Base-by-base conservation (phyloP, 2,329 filamentous ascomycete species). In the Zymoseptoria ardabiliae region DNA sequence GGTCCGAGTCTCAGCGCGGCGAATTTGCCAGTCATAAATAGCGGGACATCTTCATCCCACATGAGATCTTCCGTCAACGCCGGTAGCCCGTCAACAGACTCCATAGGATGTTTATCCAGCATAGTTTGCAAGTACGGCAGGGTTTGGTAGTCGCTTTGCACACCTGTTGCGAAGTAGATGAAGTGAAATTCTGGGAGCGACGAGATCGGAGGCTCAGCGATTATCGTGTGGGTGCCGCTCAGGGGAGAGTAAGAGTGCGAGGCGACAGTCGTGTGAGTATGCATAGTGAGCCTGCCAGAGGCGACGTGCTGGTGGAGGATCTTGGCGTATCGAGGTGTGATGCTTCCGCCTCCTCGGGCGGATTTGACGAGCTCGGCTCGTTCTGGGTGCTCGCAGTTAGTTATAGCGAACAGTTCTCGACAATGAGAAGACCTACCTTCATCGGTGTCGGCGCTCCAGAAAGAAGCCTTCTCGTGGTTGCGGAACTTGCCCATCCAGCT, bases 401-500 rank as follows among this genome's bases (percentile, higher is more conserved):
- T 49, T 45, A 45, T 4, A 21, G 50, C 5, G 35, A 20, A 13
- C 28, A 10, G 23, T 2, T 11, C 2, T 30, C 20, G 10, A 10
- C 2, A 1, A 8, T 41, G 17, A 10, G 20, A 5, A 13, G 20
- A 58, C 67, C 59, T 66, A 77, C 78, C 77, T 67, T 85, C 81
- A 61, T 90, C 86, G 5, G 82, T 83, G 65, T 91, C 88, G 3
- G 88, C 87, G 6, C 83, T 84, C 87, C 88, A 92, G 72, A 92
- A 94, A 0, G 81, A 80, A 0, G 89, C 86, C 70, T 92, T 88
- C 65, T 89, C 85, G 57, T 85, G 82, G 70, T 93, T 93, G 58
- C 86, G 85, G 72, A 89, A 93, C 70, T 93, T 93, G 9, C 87
- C 88, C 72, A 93, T 88, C 90, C 90, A 94, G 53, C 83, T 81